Evolutionary conservation across 306 rosid genomes (phyloP), one percentile per base, ranked within the genome.

Genomic region (Sophora flavescens): DNA sequence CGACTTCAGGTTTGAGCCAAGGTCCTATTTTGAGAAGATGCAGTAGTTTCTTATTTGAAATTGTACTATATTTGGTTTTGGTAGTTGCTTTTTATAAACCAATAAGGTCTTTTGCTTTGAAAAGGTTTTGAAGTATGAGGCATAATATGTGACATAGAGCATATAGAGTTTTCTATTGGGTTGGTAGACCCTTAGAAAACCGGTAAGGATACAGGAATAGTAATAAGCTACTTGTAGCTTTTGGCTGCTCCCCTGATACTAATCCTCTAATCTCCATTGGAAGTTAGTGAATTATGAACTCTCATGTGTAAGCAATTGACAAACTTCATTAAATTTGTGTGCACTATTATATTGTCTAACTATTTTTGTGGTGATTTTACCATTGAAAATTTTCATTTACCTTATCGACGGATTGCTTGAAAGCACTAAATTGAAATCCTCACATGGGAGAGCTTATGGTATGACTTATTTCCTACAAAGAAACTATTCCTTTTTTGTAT

Each of bases 401-500:
- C n/a, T n/a, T n/a, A n/a, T n/a, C n/a, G n/a, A n/a, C n/a, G n/a
- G n/a, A n/a, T n/a, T n/a, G 35, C 32, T 57, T 56, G n/a, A 33
- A 35, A n/a, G 33, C 32, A 41, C 17, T 28, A 16, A 58, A 41
- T 10, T 54, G 60, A 32, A 53, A 47, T 80, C 14, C 3, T 38
- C 1, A 51, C 42, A 32, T 66, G 68, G 8, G 28, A 22, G n/a
- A n/a, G 10, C 8, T 35, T 57, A 11, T 63, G 13, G 50, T 26
- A 4, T 58, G 6, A 50, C 63, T 28, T 74, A 54, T 80, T 66
- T 52, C 30, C 51, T 6, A 12, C 17, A 44, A n/a, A n/a, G n/a
- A n/a, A 65, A 54, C 35, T 45, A 63, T 26, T 17, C 68, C 44
- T 70, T 11, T 69, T 12, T 75, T 64, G n/a, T 41, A 16, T 28